phyloP scores from a whole-genome alignment of 2,329 filamentous ascomycete genomes.

The Bisporella sp. region DNA sequence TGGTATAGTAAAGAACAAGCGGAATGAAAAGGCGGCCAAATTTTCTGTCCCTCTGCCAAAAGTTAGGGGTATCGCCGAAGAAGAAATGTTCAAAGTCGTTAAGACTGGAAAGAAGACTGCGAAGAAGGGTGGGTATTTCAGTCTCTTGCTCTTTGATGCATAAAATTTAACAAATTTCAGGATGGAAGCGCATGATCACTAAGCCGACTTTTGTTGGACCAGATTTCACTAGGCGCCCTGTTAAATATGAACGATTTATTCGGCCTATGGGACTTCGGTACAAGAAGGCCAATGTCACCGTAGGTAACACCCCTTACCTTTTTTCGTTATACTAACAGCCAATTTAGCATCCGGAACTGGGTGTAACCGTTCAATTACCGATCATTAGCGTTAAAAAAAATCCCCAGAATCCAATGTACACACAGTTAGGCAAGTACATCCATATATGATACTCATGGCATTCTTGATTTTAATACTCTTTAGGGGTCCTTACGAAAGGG shows the following conservation, averaged over 20 bases:
- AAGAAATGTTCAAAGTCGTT: slow-evolving; percentile 97
- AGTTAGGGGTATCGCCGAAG: slow-evolving; percentile 86
- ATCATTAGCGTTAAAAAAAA: slow-evolving; percentile 74
- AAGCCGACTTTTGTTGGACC: slow-evolving; percentile 76
- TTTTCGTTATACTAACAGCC: slow-evolving; percentile 23
- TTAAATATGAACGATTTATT: slow-evolving; percentile 66
- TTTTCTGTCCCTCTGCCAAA: slow-evolving; percentile 91
- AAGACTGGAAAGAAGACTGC: slow-evolving; percentile 92
- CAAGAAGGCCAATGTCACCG: slow-evolving; percentile 48
- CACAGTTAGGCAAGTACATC: slow-evolving; percentile 50
- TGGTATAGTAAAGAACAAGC: slow-evolving; percentile 73
- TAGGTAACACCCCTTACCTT: neutral
- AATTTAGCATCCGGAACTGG: slow-evolving; percentile 59
- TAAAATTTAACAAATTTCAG: neutral
- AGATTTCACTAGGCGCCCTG: slow-evolving; percentile 83
- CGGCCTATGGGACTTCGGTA: slow-evolving; percentile 71
- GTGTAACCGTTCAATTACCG: slow-evolving; percentile 80
- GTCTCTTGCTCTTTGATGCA: too few relatives aligned
- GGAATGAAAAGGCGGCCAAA: slow-evolving; percentile 66
- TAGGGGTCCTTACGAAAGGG: slow-evolving; percentile 78
- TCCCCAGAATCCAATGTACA: slow-evolving; percentile 84
- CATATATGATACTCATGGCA: neutral
- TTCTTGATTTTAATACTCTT: neutral
- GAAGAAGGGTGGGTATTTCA: slow-evolving; percentile 40
- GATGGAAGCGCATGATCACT: slow-evolving; percentile 62